phyloP scores from a whole-genome alignment of 1,139 yeast genomes.

The Pneumocystis jirovecii region DNA sequence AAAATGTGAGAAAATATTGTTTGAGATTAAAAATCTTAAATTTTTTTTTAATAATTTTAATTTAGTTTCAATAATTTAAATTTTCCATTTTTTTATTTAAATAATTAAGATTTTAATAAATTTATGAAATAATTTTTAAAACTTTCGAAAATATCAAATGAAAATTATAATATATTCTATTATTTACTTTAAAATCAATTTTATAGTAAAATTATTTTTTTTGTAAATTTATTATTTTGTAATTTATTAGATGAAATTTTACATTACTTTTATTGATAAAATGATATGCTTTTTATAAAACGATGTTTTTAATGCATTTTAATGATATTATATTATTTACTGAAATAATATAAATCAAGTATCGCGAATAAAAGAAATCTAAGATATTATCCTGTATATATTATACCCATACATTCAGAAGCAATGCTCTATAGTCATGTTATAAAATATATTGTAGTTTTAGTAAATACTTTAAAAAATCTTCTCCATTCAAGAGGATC shows the following conservation, averaged over 20 bases:
- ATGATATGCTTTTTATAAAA: neutral
- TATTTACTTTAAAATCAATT: neutral
- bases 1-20: neutral
- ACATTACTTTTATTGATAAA: too few relatives aligned
- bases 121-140: neutral
- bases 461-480: constrained; percentile 30
- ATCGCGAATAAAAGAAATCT: neutral
- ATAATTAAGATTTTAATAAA: neutral
- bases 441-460: neutral
- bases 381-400: constrained; percentile 20
- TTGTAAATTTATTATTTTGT: too few relatives aligned
- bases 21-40: neutral
- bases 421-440: constrained; percentile 26
- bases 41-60: neutral
- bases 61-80: neutral
- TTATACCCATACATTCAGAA: constrained; percentile 38
- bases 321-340: neutral
- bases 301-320: neutral
- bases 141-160: neutral
- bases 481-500: constrained; percentile 60
- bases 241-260: too few relatives aligned
- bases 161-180: neutral
- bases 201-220: too few relatives aligned
- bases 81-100: neutral
- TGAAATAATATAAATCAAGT: neutral